Base-by-base conservation (phyloP, 768 basidiomycete species). In the Fomitopsis serialis region DNA sequence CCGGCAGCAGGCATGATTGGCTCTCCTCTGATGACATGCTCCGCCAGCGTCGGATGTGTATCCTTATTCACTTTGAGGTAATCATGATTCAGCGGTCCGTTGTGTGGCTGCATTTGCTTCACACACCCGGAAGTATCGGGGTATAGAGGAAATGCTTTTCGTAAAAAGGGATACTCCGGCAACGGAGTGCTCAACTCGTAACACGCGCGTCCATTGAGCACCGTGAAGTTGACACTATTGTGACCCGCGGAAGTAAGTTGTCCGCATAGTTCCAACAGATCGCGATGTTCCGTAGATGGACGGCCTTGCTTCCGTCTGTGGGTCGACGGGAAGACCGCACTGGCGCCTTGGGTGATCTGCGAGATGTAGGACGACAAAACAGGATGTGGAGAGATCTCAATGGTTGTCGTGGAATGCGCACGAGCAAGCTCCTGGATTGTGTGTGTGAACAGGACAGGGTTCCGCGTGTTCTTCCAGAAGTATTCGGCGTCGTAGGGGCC, bases 1-100 rank as follows among this genome's bases (percentile, higher is more conserved):
- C 74, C 77, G 13, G 76, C 69, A 12, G 74, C 76, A 9, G 77
- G 75, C 70, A 77, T 72, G 24, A 78, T 75, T 0, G 74, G 67
- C 22, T 76, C 74, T 1, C 72, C 72, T 24, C 69, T 68, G 35
- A 78, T 74, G 19, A 76, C 57, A 57, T 79, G 78, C 29, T 77
- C 68, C 0, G 74, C 70, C 8, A 79, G 58, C 24, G 66, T 65
- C 0, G 78, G 72, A 50, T 73, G 72, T 1, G 71, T 73, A 11
- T 63, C 50, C 10, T 54, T 49, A 54, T 69, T 78, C 25, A 78
- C 54, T 12, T 66, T 66, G 44, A 76, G 66, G 37, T 67, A 63
- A 0, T 60, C 17, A 34, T 69, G 59, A 42, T 75, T 72, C 7
- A 77, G 59, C 0, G 75, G 73, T 0, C 75, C 72, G 25, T 63